Percentiles rank a stretch among this genome's conserved stretches.
Evolutionary conservation across 192 early-diverging fungal genomes (phyloP).

Genomic region (Podila minutissima): DNA sequence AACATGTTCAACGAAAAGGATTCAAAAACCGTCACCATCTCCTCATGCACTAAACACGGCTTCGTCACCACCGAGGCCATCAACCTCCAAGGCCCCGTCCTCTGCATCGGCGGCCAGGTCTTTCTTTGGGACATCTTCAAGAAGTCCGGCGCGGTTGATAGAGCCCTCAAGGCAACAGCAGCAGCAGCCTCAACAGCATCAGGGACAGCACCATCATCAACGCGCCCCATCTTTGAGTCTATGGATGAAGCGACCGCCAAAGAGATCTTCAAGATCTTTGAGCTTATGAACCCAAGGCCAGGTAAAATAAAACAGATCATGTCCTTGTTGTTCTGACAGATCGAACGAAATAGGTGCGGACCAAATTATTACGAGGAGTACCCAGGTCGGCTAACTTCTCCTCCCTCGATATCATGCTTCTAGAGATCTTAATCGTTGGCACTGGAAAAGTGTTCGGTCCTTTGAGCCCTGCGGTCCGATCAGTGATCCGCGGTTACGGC

Average conservation of each 20-base stretch:
- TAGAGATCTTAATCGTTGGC: constrained; percentile 68
- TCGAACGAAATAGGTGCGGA: background rate
- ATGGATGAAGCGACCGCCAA: constrained; percentile 55
- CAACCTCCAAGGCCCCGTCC: constrained; percentile 55
- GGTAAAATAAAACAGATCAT: constrained; percentile 28
- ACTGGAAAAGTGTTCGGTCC: constrained; percentile 64
- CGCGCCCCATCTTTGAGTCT: constrained; percentile 31
- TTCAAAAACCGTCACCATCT: constrained; percentile 53
- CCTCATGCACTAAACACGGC: constrained; percentile 60
- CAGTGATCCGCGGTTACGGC: constrained; percentile 59
- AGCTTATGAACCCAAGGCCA: constrained; percentile 63
- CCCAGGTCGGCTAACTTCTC: background rate
- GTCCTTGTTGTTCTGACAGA: background rate
- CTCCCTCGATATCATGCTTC: background rate
- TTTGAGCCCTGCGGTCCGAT: constrained; percentile 56
- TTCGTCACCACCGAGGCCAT: constrained; percentile 63
- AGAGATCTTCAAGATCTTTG: constrained; percentile 64
- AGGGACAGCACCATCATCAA: background rate
- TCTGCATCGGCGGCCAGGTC: constrained; percentile 61
- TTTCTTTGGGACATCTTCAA: constrained; percentile 67
- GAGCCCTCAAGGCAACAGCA: background rate
- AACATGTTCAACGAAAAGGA: constrained; percentile 66
- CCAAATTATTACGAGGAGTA: background rate
- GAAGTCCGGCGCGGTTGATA: constrained; percentile 23
- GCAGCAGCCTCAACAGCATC: background rate